Conservation (phyloP, 2,329 filamentous ascomycete genomes). For the Epichloe hybrida region DNA sequence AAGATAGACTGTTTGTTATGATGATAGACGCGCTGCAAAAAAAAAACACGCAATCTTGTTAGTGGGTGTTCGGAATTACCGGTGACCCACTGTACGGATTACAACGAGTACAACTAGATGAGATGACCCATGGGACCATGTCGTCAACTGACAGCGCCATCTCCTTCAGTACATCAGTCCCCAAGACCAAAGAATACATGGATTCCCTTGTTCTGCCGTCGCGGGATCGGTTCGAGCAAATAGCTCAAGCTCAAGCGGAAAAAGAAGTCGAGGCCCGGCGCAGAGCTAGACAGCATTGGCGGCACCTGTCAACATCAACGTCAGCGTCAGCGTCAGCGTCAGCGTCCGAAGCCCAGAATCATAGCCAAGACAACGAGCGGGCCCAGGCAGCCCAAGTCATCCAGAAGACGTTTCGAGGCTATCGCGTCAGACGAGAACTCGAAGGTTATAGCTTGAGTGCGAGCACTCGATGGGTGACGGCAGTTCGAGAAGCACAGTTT, state of each 20-base stretch:
- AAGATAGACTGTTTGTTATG: too few relatives aligned
- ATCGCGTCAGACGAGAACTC: conserved; percentile 58
- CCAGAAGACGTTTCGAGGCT: conserved; percentile 65
- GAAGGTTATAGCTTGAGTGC: conserved; percentile 55
- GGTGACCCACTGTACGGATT: neutral
- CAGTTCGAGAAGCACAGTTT: conserved; percentile 44
- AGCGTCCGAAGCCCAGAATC: neutral
- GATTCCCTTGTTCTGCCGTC: conserved; percentile 36
- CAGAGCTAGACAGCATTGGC: conserved; percentile 21
- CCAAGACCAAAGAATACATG: conserved; percentile 31
- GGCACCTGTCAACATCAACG: conserved; percentile 16
- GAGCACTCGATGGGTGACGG: conserved; percentile 58
- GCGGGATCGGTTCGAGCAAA: conserved; percentile 31
- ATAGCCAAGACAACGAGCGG: conserved; percentile 8
- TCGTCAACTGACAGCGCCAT: conserved; percentile 5
- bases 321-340: conserved; percentile 5
- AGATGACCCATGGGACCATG: neutral
- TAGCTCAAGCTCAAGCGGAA: conserved; percentile 34
- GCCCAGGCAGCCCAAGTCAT: conserved; percentile 41
- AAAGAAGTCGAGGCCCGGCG: conserved; percentile 31
- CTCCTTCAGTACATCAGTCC: conserved; percentile 4
- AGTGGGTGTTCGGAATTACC: too few relatives aligned
- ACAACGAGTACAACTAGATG: neutral
- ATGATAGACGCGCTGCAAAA: too few relatives aligned
- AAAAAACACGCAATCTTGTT: too few relatives aligned